Evolutionary conservation across 305 asterid species (phyloP).

Genomic region (Rubia tinctorum): DNA sequence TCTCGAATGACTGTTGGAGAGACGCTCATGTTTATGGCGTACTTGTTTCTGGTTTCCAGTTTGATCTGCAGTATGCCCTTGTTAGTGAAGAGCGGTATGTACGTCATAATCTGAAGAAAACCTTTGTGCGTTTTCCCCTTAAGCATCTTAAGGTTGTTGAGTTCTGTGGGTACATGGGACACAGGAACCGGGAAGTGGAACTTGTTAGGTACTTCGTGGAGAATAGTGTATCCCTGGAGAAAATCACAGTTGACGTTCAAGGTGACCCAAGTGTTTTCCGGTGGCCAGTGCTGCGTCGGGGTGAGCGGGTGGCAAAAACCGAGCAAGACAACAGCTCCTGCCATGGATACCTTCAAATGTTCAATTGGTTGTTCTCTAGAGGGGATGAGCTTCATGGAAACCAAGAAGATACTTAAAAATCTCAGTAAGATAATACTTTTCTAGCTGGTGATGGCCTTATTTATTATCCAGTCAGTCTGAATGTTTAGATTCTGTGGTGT

Average conservation of each 20-base stretch:
- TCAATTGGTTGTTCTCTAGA: not conserved
- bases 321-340: not conserved
- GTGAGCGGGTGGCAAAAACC: not conserved
- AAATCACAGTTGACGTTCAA: not conserved
- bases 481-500: not conserved
- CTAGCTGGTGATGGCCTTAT: no score
- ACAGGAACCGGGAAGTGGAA: not conserved
- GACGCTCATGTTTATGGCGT: not conserved
- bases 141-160: not conserved
- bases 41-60: not conserved
- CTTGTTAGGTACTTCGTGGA: not conserved
- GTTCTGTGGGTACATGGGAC: not conserved
- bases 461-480: no score
- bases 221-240: not conserved
- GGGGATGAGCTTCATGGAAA: not conserved
- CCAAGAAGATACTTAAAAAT: no score
- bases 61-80: not conserved
- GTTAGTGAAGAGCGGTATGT: not conserved
- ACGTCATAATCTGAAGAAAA: not conserved
- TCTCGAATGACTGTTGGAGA: not conserved
- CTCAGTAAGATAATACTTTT: no score
- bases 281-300: not conserved
- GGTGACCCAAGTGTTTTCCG: not conserved
- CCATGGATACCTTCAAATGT: conserved; percentile 4
- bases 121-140: not conserved